A percentile compares a stretch with the other conserved stretches of the same genome.
These are phyloP conservation scores for Colletotrichum paranaense DNA, from an alignment of 2,329 filamentous ascomycete genomes.

Conservation along the genomic window DNA sequence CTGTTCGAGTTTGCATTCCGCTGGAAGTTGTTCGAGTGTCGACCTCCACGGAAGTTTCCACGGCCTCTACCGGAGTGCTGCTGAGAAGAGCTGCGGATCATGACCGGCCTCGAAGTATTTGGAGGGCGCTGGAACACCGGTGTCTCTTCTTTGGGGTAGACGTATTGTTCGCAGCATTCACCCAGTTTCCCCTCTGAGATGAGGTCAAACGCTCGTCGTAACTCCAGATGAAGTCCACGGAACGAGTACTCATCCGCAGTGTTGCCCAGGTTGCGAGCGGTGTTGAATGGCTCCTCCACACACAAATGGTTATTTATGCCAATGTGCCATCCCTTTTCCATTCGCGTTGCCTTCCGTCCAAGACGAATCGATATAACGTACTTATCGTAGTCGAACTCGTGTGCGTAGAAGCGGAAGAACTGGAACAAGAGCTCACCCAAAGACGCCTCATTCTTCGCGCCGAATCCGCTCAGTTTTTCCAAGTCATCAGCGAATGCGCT, in stretches of 20 bases:
- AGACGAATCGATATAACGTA: conserved; percentile 86
- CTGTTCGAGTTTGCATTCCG: conserved; percentile 59
- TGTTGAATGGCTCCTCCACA: conserved; percentile 97
- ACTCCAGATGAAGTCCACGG: conserved; percentile 87
- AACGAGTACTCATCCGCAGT: conserved; percentile 97
- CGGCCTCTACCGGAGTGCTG: conserved; percentile 62
- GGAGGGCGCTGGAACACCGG: conserved; percentile 67
- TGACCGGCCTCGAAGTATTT: conserved; percentile 64
- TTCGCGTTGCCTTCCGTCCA: conserved; percentile 81
- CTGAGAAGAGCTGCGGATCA: conserved; percentile 71
- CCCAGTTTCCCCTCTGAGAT: conserved; percentile 82
- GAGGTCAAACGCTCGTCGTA: conserved; percentile 87
- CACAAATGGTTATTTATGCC: conserved; percentile 86
- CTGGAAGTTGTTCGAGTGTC: conserved; percentile 57
- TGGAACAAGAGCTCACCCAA: conserved; percentile 90
- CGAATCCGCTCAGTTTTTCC: conserved; percentile 78
- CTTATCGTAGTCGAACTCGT: conserved; percentile 91
- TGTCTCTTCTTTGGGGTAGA: conserved; percentile 87
- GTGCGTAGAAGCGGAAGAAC: conserved; percentile 94
- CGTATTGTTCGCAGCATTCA: conserved; percentile 87
- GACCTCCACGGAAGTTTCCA: conserved; percentile 60
- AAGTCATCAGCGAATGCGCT: conserved; percentile 91
- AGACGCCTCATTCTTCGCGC: conserved; percentile 82
- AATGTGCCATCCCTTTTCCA: conserved; percentile 89
- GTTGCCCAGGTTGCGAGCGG: conserved; percentile 88